Evolutionary conservation across 495 filamentous ascomycete species (phyloP).

Genomic region (Penicillium steckii): DNA sequence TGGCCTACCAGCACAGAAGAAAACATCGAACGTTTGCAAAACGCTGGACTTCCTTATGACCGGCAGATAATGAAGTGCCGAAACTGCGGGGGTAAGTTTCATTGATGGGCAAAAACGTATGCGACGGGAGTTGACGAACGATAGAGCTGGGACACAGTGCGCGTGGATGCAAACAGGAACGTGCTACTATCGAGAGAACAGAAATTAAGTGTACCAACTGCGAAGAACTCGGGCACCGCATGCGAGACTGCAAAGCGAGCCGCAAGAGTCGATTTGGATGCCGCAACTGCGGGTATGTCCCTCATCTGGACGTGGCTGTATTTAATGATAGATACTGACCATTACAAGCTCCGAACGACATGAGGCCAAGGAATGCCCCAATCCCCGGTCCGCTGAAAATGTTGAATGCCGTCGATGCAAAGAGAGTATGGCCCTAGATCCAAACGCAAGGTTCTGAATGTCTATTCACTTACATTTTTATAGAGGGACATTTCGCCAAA

Average conservation of each 20-base stretch:
- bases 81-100: slow-evolving; percentile 60
- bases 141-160: slow-evolving; percentile 71
- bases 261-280: slow-evolving; percentile 63
- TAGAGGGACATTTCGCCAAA: slow-evolving; percentile 79
- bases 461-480: slow-evolving; percentile 1
- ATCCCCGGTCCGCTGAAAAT: slow-evolving; percentile 68
- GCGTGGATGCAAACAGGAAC: slow-evolving; percentile 65
- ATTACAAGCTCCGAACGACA: slow-evolving; percentile 53
- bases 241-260: slow-evolving; percentile 65
- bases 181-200: slow-evolving; percentile 41
- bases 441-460: not conserved
- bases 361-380: slow-evolving; percentile 57
- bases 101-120: not conserved
- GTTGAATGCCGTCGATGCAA: slow-evolving; percentile 82
- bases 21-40: slow-evolving; percentile 68
- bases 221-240: slow-evolving; percentile 65
- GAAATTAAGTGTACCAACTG: slow-evolving; percentile 77
- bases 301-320: not conserved
- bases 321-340: slow-evolving; percentile 11
- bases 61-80: slow-evolving; percentile 64
- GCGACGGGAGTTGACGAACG: slow-evolving; percentile 9
- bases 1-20: slow-evolving; percentile 69
- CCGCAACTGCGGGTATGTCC: slow-evolving; percentile 73
- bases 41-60: slow-evolving; percentile 70
- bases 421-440: slow-evolving; percentile 57